Percentiles rank a stretch among this genome's conserved stretches.
These are phyloP conservation scores for Elongisporangium undulatum DNA, from an alignment of 352 stramenopile species.

Conservation along the genomic window DNA sequence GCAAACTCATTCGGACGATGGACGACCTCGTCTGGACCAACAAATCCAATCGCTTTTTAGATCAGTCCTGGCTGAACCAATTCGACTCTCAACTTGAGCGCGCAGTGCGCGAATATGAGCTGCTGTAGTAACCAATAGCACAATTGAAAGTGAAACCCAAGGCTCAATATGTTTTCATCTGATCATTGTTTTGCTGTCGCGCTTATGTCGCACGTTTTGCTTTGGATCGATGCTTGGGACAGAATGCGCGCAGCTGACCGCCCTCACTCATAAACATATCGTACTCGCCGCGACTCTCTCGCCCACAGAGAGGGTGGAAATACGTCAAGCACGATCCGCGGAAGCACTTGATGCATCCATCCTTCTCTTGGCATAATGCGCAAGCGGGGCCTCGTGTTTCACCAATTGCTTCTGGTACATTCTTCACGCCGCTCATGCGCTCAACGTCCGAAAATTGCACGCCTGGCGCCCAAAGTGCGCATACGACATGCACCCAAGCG, in stretches of 20 bases:
- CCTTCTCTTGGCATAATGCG: slow-evolving; percentile 53
- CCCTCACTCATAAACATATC: slow-evolving; percentile 91
- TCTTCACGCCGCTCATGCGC: slow-evolving; percentile 74
- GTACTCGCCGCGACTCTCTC: slow-evolving; percentile 69
- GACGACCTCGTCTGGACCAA: slow-evolving; percentile 63
- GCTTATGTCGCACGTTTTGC: slow-evolving; percentile 17
- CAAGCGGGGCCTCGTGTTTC: slow-evolving; percentile 64
- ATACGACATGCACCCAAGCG: slow-evolving; percentile 85
- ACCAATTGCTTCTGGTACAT: slow-evolving; percentile 61
- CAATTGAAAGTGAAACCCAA: slow-evolving; percentile 12
- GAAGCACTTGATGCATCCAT: slow-evolving; percentile 86
- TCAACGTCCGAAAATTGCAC: slow-evolving; percentile 85
- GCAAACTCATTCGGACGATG: slow-evolving; percentile 46
- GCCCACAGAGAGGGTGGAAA: slow-evolving; percentile 84
- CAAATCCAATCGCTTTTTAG: slow-evolving; percentile 74
- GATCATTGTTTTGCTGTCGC: slow-evolving; percentile 2
- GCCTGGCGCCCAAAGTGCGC: slow-evolving; percentile 79
- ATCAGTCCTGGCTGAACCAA: slow-evolving; percentile 71
- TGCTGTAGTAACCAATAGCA: slow-evolving; percentile 30
- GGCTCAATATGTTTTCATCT: slow-evolving; percentile 24
- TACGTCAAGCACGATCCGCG: slow-evolving; percentile 55
- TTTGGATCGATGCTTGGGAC: slow-evolving; percentile 67
- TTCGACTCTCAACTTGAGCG: slow-evolving; percentile 81
- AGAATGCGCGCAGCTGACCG: slow-evolving; percentile 79
- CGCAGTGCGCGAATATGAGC: slow-evolving; percentile 60